A percentile compares a stretch with the other conserved stretches of the same genome.
Evolutionary conservation across 148 eudicot species (phyloP).

Genomic region (Limonium bicolor): DNA sequence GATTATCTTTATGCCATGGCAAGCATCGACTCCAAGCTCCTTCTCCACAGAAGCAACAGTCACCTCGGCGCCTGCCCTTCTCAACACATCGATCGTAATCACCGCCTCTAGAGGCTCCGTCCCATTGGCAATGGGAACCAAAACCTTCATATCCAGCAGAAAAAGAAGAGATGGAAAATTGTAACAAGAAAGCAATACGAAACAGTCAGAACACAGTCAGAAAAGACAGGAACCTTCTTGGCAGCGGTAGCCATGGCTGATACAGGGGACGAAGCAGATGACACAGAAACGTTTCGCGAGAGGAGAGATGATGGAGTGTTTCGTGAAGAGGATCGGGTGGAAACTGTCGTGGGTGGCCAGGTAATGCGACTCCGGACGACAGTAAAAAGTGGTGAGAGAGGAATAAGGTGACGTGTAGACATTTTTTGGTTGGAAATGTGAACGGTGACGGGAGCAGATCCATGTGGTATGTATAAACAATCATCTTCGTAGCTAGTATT

Average conservation of each 20-base stretch:
- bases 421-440: no score
- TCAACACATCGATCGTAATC: constrained; percentile 57
- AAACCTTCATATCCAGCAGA: constrained; percentile 28
- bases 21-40: constrained; percentile 48
- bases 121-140: constrained; percentile 90
- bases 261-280: constrained; percentile 11
- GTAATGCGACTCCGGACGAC: constrained; percentile 9
- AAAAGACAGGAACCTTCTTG: constrained; percentile 27
- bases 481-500: background rate
- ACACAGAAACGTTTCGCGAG: constrained; percentile 9
- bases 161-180: background rate
- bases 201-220: background rate
- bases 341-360: constrained; percentile 6
- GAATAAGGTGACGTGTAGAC: constrained; percentile 35
- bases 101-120: constrained; percentile 98
- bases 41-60: constrained; percentile 93
- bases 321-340: constrained; percentile 6
- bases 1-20: constrained; percentile 68
- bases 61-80: constrained; percentile 88
- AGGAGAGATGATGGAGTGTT: constrained; percentile 3
- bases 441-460: no score
- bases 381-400: constrained; percentile 10
- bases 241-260: constrained; percentile 45
- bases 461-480: no score
- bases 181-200: background rate